Conservation (phyloP, 495 filamentous ascomycete genomes). For the Penicillium desertorum region DNA sequence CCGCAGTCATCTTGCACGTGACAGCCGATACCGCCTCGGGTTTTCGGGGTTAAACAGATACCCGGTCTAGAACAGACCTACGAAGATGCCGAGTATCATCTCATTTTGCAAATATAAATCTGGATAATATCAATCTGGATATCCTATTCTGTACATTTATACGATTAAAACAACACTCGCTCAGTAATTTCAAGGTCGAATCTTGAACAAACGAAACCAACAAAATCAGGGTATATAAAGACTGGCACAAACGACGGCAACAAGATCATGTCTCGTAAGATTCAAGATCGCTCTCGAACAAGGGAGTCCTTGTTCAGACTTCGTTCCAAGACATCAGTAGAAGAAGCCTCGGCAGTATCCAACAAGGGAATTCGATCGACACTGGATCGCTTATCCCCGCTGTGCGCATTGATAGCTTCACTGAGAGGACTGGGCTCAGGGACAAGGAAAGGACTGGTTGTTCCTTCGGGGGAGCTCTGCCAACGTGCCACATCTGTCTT, state of each 20-base stretch:
- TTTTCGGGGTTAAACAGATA: slow-evolving; percentile 23
- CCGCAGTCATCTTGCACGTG: slow-evolving; percentile 36
- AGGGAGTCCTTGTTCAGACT: slow-evolving; percentile 10
- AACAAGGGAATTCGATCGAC: slow-evolving; percentile 46
- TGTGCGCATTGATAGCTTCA: slow-evolving; percentile 17
- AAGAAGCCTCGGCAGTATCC: slow-evolving; percentile 30
- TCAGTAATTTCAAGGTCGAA: neutral
- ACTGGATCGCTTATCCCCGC: slow-evolving; percentile 33
- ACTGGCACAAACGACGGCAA: neutral
- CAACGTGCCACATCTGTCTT: slow-evolving; percentile 87
- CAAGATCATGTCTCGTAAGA: neutral
- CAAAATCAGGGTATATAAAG: slow-evolving; percentile 11
- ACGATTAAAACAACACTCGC: neutral
- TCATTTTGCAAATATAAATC: neutral
- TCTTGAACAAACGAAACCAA: slow-evolving; percentile 1
- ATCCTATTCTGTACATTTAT: neutral
- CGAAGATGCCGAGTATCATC: too few species aligned
- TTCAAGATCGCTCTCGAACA: slow-evolving; percentile 30
- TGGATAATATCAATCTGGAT: neutral
- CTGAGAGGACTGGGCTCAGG: slow-evolving; percentile 24
- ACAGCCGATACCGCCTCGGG: slow-evolving; percentile 29
- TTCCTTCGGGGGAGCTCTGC: slow-evolving; percentile 58
- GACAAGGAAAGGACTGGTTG: slow-evolving; percentile 33
- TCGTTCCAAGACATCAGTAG: slow-evolving; percentile 28
- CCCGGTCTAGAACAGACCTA: neutral